Base-by-base conservation (phyloP, 176 grass and related monocot genomes). In the Aechmea fasciata region DNA sequence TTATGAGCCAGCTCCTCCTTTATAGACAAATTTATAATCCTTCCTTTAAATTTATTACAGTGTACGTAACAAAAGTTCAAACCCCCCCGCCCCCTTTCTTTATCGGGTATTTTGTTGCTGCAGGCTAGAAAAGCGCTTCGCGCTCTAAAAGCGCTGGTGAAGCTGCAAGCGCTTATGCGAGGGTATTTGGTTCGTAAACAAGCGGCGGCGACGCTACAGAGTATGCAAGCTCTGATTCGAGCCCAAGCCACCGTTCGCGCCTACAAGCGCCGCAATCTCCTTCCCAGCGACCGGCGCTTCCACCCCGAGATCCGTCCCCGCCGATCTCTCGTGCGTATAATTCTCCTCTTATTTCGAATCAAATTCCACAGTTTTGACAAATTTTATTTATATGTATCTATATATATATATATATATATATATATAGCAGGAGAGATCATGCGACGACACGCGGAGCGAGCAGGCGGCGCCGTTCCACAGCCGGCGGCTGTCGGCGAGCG, bases 141-240 rank as follows among this genome's bases (percentile, higher is more conserved):
- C 9, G 94, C 94, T 63, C 86, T 97, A 3, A 97, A 90, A 85
- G 84, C 89, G 10, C 73, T 97, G 15, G 89, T 97, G 76, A 97
- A 97, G 82, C 69, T 97, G 75, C 94, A 97, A 67, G 94, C 94
- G 17, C 74, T 92, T 6, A 89, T 93, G 51, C 80, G 94, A 11
- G 94, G 94, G 19, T 97, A 97, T 79, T 75, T 97, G n/a, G 89
- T 97, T 69, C 82, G 94, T 4, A 63, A 77, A 61, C 89, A 93
- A 64, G 89, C 89, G 17, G 79, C 83, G 3, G 89, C 86, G 1
- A 85, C 84, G 55, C 82, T 97, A 28, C 89, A 90, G 53, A 97
- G 89, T 69, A 97, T 97, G 89, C 86, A 93, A 70, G 94, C 94
- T 75, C 80, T 93, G 11, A 77, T 97, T 48, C 83, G 94, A 77